Evolutionary conservation across 1,284 basidiomycete genomes (phyloP).

Genomic region (Sphaerobolus stellatus): DNA sequence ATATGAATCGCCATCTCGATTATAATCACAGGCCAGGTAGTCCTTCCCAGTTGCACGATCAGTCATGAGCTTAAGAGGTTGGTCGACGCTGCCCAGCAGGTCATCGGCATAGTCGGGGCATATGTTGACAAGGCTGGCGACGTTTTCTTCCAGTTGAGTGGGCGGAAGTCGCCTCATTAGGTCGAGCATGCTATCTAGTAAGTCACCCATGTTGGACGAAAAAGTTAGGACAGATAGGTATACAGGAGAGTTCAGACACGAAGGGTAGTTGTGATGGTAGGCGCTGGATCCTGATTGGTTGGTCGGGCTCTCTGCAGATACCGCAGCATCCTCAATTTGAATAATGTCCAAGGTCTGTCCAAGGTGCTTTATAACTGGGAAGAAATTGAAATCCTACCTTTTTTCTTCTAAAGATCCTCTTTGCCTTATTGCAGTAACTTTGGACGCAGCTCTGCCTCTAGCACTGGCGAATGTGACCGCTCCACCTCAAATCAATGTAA

Average conservation of each 20-base stretch:
- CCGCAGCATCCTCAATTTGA: too few relatives aligned
- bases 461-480: too few relatives aligned
- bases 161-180: constrained; percentile 95
- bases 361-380: too few relatives aligned
- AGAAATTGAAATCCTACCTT: too few relatives aligned
- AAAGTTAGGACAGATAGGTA: not conserved
- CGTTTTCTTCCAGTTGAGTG: constrained; percentile 86
- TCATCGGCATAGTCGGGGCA: constrained; percentile 97
- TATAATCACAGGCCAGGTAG: constrained; percentile 96
- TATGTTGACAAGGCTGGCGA: constrained; percentile 77
- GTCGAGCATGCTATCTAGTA: constrained; percentile 90
- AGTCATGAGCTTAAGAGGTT: constrained; percentile 81
- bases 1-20: constrained; percentile 94
- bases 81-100: constrained; percentile 92
- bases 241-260: not conserved
- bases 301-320: too few relatives aligned
- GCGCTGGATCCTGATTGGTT: too few relatives aligned
- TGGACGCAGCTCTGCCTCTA: too few relatives aligned
- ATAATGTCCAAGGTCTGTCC: too few relatives aligned
- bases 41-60: constrained; percentile 83
- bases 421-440: too few relatives aligned
- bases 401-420: too few relatives aligned
- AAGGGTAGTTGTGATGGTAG: not conserved
- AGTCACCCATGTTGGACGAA: constrained; percentile 57
- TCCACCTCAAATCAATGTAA: too few relatives aligned